Evolutionary conservation across 2,329 filamentous ascomycete genomes (phyloP).

Genomic region (Stagonosporopsis cucurbitacearum): DNA sequence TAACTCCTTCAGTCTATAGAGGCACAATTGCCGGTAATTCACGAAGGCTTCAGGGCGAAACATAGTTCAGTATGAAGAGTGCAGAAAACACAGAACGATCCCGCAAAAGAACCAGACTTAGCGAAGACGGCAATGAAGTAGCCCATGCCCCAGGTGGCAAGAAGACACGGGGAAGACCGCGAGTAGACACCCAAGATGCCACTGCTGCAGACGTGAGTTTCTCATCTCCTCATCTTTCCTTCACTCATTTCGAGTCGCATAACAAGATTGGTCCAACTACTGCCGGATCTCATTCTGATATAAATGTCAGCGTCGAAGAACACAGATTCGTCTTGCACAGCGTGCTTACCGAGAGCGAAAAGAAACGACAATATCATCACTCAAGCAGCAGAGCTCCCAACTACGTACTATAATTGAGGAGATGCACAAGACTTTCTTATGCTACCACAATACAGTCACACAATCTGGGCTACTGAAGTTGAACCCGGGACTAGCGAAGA

Average conservation of each 20-base stretch:
- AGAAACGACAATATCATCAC: slow-evolving; percentile 76
- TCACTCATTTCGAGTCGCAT: background rate
- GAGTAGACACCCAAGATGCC: slow-evolving; percentile 78
- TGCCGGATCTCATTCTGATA: background rate
- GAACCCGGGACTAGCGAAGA: slow-evolving; percentile 63
- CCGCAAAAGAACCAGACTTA: slow-evolving; percentile 42
- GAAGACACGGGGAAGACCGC: slow-evolving; percentile 73
- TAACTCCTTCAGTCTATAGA: background rate
- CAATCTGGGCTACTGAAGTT: slow-evolving; percentile 64
- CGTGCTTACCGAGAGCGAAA: slow-evolving; percentile 85
- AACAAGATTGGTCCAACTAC: no score
- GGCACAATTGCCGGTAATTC: background rate
- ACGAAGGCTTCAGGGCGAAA: no score
- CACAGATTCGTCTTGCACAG: slow-evolving; percentile 86
- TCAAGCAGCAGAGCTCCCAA: slow-evolving; percentile 73
- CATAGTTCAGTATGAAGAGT: slow-evolving; percentile 29
- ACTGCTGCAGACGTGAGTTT: slow-evolving; percentile 76
- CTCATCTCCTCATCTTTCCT: no score
- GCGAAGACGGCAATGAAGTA: slow-evolving; percentile 34
- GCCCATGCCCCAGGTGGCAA: slow-evolving; percentile 42
- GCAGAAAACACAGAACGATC: slow-evolving; percentile 16
- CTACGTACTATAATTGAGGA: slow-evolving; percentile 74
- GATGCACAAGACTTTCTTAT: slow-evolving; percentile 75
- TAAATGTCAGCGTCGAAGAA: slow-evolving; percentile 70
- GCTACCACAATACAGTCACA: slow-evolving; percentile 68